These are phyloP conservation scores for Musa balbisiana DNA, from an alignment of 202 grass and related monocot genomes.

Conservation along the genomic window DNA sequence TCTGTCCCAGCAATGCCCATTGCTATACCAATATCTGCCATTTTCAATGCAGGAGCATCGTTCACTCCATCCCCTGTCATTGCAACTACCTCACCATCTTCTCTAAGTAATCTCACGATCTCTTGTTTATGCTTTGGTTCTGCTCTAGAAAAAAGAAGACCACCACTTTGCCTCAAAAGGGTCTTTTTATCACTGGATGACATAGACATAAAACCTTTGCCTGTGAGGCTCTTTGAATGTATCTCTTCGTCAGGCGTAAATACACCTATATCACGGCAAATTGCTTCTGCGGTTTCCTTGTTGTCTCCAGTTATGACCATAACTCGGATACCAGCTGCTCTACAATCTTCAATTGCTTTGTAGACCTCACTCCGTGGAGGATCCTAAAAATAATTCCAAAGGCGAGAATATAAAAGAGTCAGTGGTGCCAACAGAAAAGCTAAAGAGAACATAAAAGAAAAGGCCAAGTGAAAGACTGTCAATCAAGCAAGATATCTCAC, in stretches of 20 bases:
- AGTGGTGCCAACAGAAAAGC: neutral
- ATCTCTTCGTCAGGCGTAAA: slow-evolving; percentile 72
- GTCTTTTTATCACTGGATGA: slow-evolving; percentile 54
- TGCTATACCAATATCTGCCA: slow-evolving; percentile 92
- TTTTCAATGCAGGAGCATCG: slow-evolving; percentile 88
- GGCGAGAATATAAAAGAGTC: slow-evolving; percentile 1
- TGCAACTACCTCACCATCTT: slow-evolving; percentile 94
- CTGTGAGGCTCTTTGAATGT: slow-evolving; percentile 66
- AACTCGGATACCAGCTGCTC: slow-evolving; percentile 83
- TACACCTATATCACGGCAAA: slow-evolving; percentile 83
- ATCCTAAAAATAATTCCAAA: slow-evolving; percentile 43
- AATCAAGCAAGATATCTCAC: slow-evolving; percentile 26
- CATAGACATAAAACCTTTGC: slow-evolving; percentile 69
- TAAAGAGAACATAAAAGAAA: neutral
- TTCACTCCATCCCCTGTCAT: slow-evolving; percentile 99
- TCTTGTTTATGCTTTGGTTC: slow-evolving; percentile 99
- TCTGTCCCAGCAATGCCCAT: slow-evolving; percentile 98
- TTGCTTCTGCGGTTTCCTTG: slow-evolving; percentile 97
- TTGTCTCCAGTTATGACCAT: slow-evolving; percentile 99
- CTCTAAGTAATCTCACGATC: slow-evolving; percentile 87
- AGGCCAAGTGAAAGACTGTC: neutral
- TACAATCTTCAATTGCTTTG: slow-evolving; percentile 90
- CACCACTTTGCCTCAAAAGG: slow-evolving; percentile 46
- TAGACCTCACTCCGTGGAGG: slow-evolving; percentile 91
- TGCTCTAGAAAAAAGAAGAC: slow-evolving; percentile 88